Evolutionary conservation across 352 stramenopile species (phyloP).

Genomic region (Thalassiosira hispida): DNA sequence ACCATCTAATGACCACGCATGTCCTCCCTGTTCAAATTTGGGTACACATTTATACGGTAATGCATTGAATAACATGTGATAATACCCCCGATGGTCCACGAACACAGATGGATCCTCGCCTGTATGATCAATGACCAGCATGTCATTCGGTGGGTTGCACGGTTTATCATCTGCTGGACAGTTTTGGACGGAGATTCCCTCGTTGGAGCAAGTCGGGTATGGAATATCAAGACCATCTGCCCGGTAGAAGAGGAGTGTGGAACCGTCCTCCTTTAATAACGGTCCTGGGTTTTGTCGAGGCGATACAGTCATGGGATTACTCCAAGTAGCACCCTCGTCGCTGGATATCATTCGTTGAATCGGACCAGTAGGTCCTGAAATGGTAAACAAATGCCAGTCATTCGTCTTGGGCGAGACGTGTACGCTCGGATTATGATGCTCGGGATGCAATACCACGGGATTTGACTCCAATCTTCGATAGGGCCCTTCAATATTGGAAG

Average conservation of each 20-base stretch:
- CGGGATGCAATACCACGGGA: slow-evolving; percentile 33
- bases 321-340: slow-evolving; percentile 44
- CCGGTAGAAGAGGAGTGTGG: slow-evolving; percentile 40
- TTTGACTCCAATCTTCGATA: slow-evolving; percentile 17
- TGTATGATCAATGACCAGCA: slow-evolving; percentile 43
- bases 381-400: slow-evolving; percentile 48
- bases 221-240: slow-evolving; percentile 42
- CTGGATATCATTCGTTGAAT: slow-evolving; percentile 44
- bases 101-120: slow-evolving; percentile 56
- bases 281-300: slow-evolving; percentile 46
- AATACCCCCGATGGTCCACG: slow-evolving; percentile 49
- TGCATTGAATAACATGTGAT: slow-evolving; percentile 59
- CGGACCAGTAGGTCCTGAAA: slow-evolving; percentile 38
- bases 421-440: slow-evolving; percentile 53
- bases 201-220: slow-evolving; percentile 43
- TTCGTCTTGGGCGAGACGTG: slow-evolving; percentile 30
- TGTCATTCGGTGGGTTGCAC: slow-evolving; percentile 29
- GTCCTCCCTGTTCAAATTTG: slow-evolving; percentile 54
- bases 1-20: slow-evolving; percentile 54
- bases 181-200: slow-evolving; percentile 39
- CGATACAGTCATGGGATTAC: slow-evolving; percentile 25
- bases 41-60: slow-evolving; percentile 52
- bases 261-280: slow-evolving; percentile 33
- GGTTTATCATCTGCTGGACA: slow-evolving; percentile 22
- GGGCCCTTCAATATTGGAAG: slow-evolving; percentile 29